phyloP scores from a whole-genome alignment of 2,329 filamentous ascomycete genomes.

The Aspergillus sp. region DNA sequence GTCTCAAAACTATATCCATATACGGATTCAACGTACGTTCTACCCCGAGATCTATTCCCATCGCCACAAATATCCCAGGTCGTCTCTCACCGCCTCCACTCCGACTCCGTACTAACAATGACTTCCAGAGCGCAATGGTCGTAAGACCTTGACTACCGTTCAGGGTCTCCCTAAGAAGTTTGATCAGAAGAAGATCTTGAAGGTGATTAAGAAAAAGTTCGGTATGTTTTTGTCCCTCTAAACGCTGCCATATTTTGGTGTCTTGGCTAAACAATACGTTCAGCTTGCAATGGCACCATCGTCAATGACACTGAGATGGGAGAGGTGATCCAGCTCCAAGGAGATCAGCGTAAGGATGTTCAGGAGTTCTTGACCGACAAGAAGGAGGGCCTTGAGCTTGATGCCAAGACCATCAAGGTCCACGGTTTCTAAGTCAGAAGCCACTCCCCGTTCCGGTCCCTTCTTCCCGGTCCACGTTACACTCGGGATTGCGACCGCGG shows the following conservation, averaged over 20 bases:
- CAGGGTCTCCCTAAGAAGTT: slow-evolving; percentile 99
- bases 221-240: slow-evolving; percentile 53
- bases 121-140: slow-evolving; percentile 93
- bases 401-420: slow-evolving; percentile 93
- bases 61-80: neutral
- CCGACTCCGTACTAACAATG: slow-evolving; percentile 20
- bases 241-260: neutral
- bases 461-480: slow-evolving; percentile 42
- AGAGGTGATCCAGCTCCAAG: slow-evolving; percentile 99
- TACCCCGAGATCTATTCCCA: neutral
- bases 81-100: slow-evolving; percentile 5
- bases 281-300: slow-evolving; percentile 99
- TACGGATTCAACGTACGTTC: slow-evolving; percentile 94
- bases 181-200: slow-evolving; percentile 99
- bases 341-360: slow-evolving; percentile 98
- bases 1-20: slow-evolving; percentile 98
- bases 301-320: slow-evolving; percentile 95
- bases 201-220: slow-evolving; percentile 99
- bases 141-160: slow-evolving; percentile 99
- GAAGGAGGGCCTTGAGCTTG: slow-evolving; percentile 89
- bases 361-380: slow-evolving; percentile 97
- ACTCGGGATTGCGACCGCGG: slow-evolving; percentile 36
- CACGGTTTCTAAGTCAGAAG: slow-evolving; percentile 52
- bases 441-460: slow-evolving; percentile 44
- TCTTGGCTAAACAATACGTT: slow-evolving; percentile 20